Percentiles rank a stretch among this genome's conserved stretches.
Evolutionary conservation across 2,329 filamentous ascomycete genomes (phyloP).

Genomic region (Colletotrichum sp.): DNA sequence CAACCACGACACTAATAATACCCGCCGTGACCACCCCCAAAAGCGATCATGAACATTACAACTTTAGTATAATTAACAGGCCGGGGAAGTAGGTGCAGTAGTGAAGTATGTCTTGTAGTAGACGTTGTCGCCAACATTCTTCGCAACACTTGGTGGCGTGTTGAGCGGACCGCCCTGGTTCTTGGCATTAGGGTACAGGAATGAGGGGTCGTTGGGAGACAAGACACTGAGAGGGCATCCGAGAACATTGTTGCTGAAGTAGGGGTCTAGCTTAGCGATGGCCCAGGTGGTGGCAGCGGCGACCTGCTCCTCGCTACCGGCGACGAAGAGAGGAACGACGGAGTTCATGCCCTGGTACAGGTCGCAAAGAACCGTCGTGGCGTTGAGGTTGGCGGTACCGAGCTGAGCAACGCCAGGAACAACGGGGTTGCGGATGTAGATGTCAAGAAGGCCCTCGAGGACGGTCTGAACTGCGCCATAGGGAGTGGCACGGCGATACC

Average conservation of each 20-base stretch:
- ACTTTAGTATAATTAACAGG: background rate
- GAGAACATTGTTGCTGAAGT: background rate
- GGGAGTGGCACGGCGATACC: slow-evolving; percentile 12
- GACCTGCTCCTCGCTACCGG: background rate
- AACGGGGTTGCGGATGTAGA: slow-evolving; percentile 5
- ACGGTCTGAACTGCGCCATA: background rate
- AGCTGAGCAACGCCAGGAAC: background rate
- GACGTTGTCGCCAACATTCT: slow-evolving; percentile 1
- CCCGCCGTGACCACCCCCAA: fast-evolving
- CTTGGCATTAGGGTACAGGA: background rate
- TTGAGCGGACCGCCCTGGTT: slow-evolving; percentile 2
- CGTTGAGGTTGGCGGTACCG: background rate
- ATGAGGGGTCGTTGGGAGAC: background rate
- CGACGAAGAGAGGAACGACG: background rate
- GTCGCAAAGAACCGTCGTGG: slow-evolving; percentile 2
- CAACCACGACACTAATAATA: no score
- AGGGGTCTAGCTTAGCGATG: slow-evolving; percentile 5
- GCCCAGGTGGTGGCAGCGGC: slow-evolving; percentile 4
- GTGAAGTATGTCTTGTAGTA: slow-evolving; percentile 13
- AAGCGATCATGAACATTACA: background rate
- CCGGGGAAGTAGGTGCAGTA: background rate
- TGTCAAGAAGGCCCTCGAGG: background rate
- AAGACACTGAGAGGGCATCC: background rate
- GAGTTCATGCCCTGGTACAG: slow-evolving; percentile 8
- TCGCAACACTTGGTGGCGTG: background rate